These are phyloP conservation scores for Blumeria graminis DNA, from an alignment of 2,329 filamentous ascomycete genomes.

Conservation along the genomic window DNA sequence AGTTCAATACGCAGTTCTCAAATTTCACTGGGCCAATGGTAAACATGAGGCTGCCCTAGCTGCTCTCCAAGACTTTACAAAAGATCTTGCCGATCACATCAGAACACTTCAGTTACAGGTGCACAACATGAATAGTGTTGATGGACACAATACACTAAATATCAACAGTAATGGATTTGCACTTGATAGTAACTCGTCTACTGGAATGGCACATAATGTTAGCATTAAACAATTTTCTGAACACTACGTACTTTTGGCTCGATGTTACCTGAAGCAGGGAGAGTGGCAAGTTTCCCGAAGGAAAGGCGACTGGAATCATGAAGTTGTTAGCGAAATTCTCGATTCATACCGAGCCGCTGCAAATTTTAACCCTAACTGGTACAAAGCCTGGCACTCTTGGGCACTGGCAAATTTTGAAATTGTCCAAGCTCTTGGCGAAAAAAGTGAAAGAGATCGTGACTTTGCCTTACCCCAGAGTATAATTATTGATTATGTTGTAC, in stretches of 20 bases:
- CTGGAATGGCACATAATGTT: neutral
- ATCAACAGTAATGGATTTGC: neutral
- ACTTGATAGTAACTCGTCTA: neutral
- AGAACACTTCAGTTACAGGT: slow-evolving; percentile 11
- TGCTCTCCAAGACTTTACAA: slow-evolving; percentile 33
- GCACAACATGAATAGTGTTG: slow-evolving; percentile 11
- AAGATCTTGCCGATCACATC: slow-evolving; percentile 25
- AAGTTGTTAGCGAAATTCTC: slow-evolving; percentile 68
- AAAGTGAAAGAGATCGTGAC: slow-evolving; percentile 10
- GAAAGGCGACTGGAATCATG: slow-evolving; percentile 70
- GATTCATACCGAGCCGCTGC: slow-evolving; percentile 82
- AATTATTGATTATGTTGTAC: slow-evolving; percentile 72
- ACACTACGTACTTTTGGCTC: slow-evolving; percentile 54
- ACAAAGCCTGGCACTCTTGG: slow-evolving; percentile 99
- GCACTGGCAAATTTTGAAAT: slow-evolving; percentile 96
- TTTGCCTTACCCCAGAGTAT: slow-evolving; percentile 33
- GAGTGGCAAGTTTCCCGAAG: slow-evolving; percentile 83
- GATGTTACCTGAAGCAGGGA: slow-evolving; percentile 87
- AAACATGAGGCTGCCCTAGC: slow-evolving; percentile 37
- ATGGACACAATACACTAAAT: slow-evolving; percentile 15
- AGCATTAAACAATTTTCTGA: slow-evolving; percentile 26
- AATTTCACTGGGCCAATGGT: slow-evolving; percentile 83
- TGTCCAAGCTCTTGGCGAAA: slow-evolving; percentile 44
- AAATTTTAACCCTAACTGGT: slow-evolving; percentile 82
- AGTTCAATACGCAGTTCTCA: slow-evolving; percentile 88